phyloP scores from a whole-genome alignment of 2,329 filamentous ascomycete species.

The Trichophyton schoenleinii region DNA sequence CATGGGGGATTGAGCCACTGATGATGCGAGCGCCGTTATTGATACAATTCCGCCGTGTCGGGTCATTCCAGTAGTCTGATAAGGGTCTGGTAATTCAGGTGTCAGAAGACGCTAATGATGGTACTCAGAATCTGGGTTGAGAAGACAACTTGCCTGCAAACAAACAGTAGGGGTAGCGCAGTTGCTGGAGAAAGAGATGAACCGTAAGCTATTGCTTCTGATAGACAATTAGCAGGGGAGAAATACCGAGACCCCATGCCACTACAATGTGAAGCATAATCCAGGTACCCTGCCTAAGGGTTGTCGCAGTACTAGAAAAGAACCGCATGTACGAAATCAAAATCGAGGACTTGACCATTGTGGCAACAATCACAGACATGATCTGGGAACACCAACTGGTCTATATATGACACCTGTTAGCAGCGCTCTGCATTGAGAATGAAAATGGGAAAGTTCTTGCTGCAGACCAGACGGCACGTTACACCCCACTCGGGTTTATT shows the following conservation, averaged over 20 bases:
- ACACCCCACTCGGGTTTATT: conserved; percentile 12
- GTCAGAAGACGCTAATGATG: not conserved
- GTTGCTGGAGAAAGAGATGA: conserved; percentile 8
- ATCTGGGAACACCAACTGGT: conserved; percentile 13
- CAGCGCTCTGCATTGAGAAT: not conserved
- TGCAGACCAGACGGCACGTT: conserved; percentile 7
- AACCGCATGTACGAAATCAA: conserved; percentile 13
- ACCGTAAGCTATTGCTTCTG: not conserved
- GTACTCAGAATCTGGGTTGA: not conserved
- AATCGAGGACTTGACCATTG: conserved; percentile 13
- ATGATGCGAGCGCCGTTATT: conserved; percentile 9
- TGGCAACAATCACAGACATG: conserved; percentile 11
- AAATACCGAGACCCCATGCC: conserved; percentile 13
- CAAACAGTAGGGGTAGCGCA: conserved; percentile 9
- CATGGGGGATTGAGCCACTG: conserved; percentile 8
- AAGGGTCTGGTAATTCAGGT: conserved; percentile 8
- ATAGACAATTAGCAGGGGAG: no score
- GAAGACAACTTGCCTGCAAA: conserved; percentile 10
- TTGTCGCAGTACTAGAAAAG: not conserved
- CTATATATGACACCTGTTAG: conserved; percentile 6
- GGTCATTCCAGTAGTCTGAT: conserved; percentile 9
- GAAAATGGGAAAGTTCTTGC: not conserved
- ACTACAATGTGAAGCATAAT: conserved; percentile 10
- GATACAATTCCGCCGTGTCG: conserved; percentile 6
- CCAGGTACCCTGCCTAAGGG: conserved; percentile 7